phyloP scores from a whole-genome alignment of 2,329 filamentous ascomycete species.

The Neofusicoccum cordaticola region DNA sequence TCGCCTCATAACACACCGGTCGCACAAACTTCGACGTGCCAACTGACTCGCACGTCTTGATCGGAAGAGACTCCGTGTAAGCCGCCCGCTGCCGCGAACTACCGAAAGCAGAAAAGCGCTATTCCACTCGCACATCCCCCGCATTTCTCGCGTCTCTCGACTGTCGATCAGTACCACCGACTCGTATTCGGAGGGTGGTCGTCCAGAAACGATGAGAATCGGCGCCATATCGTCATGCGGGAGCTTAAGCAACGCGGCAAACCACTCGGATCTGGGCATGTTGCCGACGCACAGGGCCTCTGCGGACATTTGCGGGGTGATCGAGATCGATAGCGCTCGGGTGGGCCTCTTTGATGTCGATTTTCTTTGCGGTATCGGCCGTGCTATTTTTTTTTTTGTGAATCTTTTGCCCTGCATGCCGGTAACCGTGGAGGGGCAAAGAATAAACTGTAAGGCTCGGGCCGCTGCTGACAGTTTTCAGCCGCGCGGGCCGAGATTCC shows the following conservation, averaged over 20 bases:
- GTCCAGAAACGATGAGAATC: neutral
- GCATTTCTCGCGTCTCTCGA: neutral
- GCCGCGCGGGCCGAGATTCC: neutral
- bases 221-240: neutral
- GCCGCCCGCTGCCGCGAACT: neutral
- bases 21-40: neutral
- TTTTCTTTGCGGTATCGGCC: no score
- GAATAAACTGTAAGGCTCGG: neutral
- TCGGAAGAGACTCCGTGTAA: neutral
- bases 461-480: neutral
- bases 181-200: neutral
- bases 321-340: no score
- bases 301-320: neutral
- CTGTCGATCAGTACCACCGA: neutral
- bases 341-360: no score
- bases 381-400: no score
- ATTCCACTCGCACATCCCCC: neutral
- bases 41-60: neutral
- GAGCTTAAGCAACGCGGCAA: neutral
- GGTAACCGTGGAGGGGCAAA: neutral
- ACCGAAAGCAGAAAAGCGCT: neutral
- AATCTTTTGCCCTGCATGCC: neutral
- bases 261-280: neutral
- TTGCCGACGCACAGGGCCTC: neutral
- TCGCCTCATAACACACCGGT: neutral